Evolutionary conservation across 257 asterid genomes (phyloP).

Genomic region (Petunia secreta): DNA sequence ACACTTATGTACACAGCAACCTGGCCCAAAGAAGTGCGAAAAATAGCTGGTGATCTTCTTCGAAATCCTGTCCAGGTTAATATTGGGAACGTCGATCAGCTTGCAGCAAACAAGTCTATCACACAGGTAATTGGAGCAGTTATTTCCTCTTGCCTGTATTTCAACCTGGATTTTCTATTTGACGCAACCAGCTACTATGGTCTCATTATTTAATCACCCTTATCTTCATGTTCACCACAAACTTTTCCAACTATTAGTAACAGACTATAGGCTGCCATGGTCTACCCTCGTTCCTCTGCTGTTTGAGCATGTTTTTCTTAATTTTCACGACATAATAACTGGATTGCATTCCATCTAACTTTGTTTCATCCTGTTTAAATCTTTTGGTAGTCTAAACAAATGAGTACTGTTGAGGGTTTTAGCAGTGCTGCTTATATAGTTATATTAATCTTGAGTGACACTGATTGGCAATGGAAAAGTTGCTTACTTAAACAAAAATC

Average conservation of each 20-base stretch:
- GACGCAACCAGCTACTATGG: not conserved
- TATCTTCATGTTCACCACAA: not conserved
- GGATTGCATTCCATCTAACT: not conserved
- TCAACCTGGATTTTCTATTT: slow-evolving; percentile 9
- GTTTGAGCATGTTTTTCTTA: not conserved
- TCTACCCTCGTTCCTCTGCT: not conserved
- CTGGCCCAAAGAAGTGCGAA: slow-evolving; percentile 96
- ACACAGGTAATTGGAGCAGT: slow-evolving; percentile 66
- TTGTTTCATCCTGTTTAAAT: slow-evolving; percentile 15
- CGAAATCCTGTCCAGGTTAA: slow-evolving; percentile 87
- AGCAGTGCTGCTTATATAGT: not conserved
- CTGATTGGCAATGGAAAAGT: slow-evolving; percentile 2
- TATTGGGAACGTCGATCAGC: slow-evolving; percentile 94
- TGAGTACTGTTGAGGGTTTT: not conserved
- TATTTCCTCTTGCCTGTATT: not conserved
- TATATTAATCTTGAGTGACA: not conserved
- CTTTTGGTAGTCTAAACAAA: not conserved
- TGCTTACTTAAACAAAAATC: not conserved
- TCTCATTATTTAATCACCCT: not conserved
- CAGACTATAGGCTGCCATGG: not conserved
- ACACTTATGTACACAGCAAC: slow-evolving; percentile 99
- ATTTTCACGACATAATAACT: not conserved
- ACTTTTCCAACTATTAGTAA: slow-evolving; percentile 16
- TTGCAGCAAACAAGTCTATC: slow-evolving; percentile 89
- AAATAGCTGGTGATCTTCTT: slow-evolving; percentile 91